phyloP scores from a whole-genome alignment of 1,139 yeast genomes.

The Taiozyma onychis region DNA sequence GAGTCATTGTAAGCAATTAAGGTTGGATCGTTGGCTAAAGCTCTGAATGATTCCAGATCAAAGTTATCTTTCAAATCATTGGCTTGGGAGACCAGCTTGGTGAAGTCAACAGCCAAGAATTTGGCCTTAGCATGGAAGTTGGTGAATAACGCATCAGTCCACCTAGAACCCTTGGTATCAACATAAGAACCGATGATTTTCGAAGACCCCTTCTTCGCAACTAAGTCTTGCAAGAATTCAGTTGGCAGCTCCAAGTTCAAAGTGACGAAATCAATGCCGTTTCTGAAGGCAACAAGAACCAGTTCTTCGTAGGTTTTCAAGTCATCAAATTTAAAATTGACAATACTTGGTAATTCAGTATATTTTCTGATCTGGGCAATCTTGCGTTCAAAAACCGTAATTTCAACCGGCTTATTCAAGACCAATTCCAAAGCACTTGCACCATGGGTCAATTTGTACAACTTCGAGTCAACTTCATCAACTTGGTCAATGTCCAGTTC shows the following conservation, averaged over 20 bases:
- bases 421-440: slow-evolving; percentile 79
- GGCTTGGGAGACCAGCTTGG: slow-evolving; percentile 56
- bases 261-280: slow-evolving; percentile 55
- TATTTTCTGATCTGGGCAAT: slow-evolving; percentile 60
- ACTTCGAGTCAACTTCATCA: slow-evolving; percentile 38
- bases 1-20: slow-evolving; percentile 85
- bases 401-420: slow-evolving; percentile 56
- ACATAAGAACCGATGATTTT: slow-evolving; percentile 80
- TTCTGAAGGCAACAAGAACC: slow-evolving; percentile 57
- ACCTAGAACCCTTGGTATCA: slow-evolving; percentile 48
- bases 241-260: slow-evolving; percentile 42
- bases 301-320: slow-evolving; percentile 43
- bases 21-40: slow-evolving; percentile 47
- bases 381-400: slow-evolving; percentile 64
- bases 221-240: slow-evolving; percentile 33
- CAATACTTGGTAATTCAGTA: slow-evolving; percentile 71
- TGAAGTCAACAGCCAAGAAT: slow-evolving; percentile 61
- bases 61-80: slow-evolving; percentile 48
- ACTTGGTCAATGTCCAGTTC: slow-evolving; percentile 52
- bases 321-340: slow-evolving; percentile 60
- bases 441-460: slow-evolving; percentile 59
- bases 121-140: slow-evolving; percentile 79
- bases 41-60: slow-evolving; percentile 62
- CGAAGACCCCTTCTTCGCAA: slow-evolving; percentile 50
- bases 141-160: slow-evolving; percentile 55